A percentile compares a stretch with the other conserved stretches of the same genome.
Evolutionary conservation across 305 asterid species (phyloP).

Genomic region (Withania somnifera): DNA sequence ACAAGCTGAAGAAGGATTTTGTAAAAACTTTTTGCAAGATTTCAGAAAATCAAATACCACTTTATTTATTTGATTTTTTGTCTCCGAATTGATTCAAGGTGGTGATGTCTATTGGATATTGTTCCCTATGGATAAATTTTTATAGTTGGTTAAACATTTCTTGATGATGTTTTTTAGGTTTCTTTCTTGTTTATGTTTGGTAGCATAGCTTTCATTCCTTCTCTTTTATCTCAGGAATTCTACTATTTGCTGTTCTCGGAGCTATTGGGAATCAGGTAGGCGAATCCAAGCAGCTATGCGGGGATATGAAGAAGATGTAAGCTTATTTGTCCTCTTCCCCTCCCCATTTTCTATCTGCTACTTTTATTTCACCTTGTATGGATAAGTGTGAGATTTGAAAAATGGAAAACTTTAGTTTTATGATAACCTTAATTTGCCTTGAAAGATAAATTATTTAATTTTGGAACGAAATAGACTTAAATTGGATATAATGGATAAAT

Average conservation of each 20-base stretch:
- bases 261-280: background rate
- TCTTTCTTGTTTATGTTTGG: background rate
- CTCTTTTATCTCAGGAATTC: background rate
- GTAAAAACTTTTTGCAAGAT: background rate
- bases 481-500: background rate
- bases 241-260: background rate
- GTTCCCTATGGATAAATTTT: background rate
- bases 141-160: background rate
- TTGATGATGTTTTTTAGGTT: background rate
- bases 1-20: background rate
- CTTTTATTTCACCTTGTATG: background rate
- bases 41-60: background rate
- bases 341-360: background rate
- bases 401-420: background rate
- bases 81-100: background rate
- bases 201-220: background rate
- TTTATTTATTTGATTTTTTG: background rate
- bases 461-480: background rate
- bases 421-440: background rate
- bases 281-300: constrained; percentile 22
- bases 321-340: constrained; percentile 7
- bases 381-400: background rate
- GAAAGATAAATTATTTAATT: background rate
- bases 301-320: constrained; percentile 48
- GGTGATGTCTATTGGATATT: background rate